phyloP scores from a whole-genome alignment of 73 alveolate species.

The Paramecium sonneborni region DNA sequence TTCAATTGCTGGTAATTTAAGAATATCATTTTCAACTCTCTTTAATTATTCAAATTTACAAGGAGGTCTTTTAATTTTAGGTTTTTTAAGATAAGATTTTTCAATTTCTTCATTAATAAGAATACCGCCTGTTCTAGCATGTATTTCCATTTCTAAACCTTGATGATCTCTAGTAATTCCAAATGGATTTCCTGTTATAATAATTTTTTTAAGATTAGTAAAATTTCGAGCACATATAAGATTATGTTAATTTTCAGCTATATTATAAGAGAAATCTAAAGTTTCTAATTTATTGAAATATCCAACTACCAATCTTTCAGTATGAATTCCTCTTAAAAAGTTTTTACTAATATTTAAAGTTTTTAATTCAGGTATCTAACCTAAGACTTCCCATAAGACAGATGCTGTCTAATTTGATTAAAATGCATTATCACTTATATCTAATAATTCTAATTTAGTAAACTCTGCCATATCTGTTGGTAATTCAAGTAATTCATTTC shows the following conservation, averaged over 20 bases:
- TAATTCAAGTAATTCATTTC: conserved; percentile 58
- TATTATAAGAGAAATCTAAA: conserved; percentile 63
- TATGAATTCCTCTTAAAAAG: conserved; percentile 66
- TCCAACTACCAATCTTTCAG: conserved; percentile 60
- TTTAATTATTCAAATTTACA: conserved; percentile 57
- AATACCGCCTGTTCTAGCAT: conserved; percentile 70
- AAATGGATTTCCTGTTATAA: conserved; percentile 67
- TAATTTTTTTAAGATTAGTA: conserved; percentile 33
- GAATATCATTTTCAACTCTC: conserved; percentile 63
- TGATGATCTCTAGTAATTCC: conserved; percentile 55
- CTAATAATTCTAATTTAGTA: conserved; percentile 22
- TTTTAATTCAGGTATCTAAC: conserved; percentile 46
- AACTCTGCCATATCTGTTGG: conserved; percentile 61
- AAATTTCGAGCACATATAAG: conserved; percentile 65
- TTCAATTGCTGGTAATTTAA: conserved; percentile 46
- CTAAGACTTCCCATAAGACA: conserved; percentile 57
- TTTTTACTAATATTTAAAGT: conserved; percentile 42
- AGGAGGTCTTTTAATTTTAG: conserved; percentile 47
- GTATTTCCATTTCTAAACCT: conserved; percentile 69
- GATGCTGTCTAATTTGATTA: conserved; percentile 46
- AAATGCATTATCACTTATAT: conserved; percentile 60
- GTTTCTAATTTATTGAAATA: conserved; percentile 30
- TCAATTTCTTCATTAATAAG: conserved; percentile 63
- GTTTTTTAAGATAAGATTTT: conserved; percentile 47
- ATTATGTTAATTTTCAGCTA: conserved; percentile 65